Base-by-base conservation (phyloP, 345 rosid genomes). In the Geranium rotundifolium region DNA sequence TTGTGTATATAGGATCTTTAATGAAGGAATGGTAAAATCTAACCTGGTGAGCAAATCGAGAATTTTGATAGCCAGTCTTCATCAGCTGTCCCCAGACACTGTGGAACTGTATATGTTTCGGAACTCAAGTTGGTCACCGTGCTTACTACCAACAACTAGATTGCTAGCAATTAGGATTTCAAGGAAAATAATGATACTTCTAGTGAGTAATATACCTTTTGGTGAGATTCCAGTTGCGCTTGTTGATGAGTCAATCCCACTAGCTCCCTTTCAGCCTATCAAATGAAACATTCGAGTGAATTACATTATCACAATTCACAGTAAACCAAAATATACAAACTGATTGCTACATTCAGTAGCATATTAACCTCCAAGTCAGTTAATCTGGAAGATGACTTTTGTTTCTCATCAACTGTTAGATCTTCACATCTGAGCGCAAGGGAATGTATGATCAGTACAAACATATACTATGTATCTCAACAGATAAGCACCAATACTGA, bases 31-130 rank as follows among this genome's bases (percentile, higher is more conserved):
- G 9, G 17, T 23, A 1, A 20, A 30, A 30, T 15, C 59, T 62
- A 59, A 85, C 98, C 89, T 90, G 99, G 80, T 93, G 99, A n/a
- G 99, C 99, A 65, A 93, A 93, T 55, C 95, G 89, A 46, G 97
- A 93, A 73, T 91, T 90, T 69, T 90, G 99, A 76, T 86, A 93
- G 23, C 97, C 99, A 0, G 99, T 90, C 85, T 90, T 93, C 97
- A 93, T 83, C 39, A 93, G 88, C 54, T 93, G 99, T 27, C 99
- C 99, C 99, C 99, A 93, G 41, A 83, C 88, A 60, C 78, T 80
- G 79, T 93, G 99, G 72, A 90, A 93, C 99, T 93, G 80, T 29
- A 72, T 14, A 54, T 63, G 13, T 17, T 17, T 39, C 30, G 8
- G 31, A 12, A 34, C 30, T 19, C n/a, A 57, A 54, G 5, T 4